These are phyloP conservation scores for Aspergillus ruber DNA, from an alignment of 2,329 filamentous ascomycete species.

Conservation along the genomic window DNA sequence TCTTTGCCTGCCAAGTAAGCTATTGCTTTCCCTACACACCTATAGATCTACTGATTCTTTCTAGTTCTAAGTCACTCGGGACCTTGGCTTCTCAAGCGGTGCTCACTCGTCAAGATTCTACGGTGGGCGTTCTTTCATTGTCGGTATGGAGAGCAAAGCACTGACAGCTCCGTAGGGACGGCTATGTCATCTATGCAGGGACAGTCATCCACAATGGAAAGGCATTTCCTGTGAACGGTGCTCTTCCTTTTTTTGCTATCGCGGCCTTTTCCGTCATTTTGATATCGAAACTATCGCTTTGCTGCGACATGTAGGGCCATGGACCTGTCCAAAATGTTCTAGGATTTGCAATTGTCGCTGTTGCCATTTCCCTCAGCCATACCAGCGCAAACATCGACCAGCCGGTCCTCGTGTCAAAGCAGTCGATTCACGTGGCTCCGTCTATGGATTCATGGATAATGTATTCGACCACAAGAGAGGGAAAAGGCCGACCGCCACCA, in stretches of 20 bases:
- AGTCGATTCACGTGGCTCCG: conserved; percentile 25
- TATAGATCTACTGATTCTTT: not conserved
- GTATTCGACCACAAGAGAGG: conserved; percentile 32
- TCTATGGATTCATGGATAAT: conserved; percentile 32
- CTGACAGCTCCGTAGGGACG: conserved; percentile 18
- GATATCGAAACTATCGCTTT: conserved; percentile 26
- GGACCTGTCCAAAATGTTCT: conserved; percentile 29
- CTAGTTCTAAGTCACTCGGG: not conserved
- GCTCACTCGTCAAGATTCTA: not conserved
- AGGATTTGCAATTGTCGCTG: conserved; percentile 31
- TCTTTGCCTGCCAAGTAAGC: not conserved
- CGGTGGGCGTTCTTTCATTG: not conserved
- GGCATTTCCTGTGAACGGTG: conserved; percentile 26
- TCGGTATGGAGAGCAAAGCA: not conserved
- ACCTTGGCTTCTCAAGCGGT: not conserved
- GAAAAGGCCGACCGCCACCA: conserved; percentile 7
- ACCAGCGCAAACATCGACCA: conserved; percentile 29
- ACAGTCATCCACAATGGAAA: conserved; percentile 30
- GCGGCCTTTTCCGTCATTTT: conserved; percentile 31
- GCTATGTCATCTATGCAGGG: conserved; percentile 32
- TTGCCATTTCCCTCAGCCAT: conserved; percentile 28
- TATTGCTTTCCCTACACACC: not conserved
- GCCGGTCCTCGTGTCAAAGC: conserved; percentile 27
- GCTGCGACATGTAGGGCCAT: conserved; percentile 21
- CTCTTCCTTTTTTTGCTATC: conserved; percentile 31